Conservation (phyloP, 805 yeast genomes). For the Ogataea polymorpha region DNA sequence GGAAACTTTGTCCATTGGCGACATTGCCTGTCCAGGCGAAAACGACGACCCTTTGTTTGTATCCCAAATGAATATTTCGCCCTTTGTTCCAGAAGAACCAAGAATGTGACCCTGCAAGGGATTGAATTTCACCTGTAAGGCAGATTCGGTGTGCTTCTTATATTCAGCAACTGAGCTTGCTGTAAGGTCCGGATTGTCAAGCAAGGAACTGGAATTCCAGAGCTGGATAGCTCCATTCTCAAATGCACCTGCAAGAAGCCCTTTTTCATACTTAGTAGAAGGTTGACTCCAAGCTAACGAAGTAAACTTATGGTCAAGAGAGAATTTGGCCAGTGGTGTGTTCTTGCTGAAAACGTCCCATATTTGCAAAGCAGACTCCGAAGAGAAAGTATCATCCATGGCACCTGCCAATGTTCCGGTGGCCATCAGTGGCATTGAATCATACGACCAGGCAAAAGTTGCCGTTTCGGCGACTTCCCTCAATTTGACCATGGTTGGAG, state of each 20-base stretch:
- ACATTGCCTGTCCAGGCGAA: slow-evolving; percentile 73
- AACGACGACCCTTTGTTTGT: slow-evolving; percentile 54
- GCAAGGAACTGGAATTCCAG: slow-evolving; percentile 61
- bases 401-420: slow-evolving; percentile 97
- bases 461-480: slow-evolving; percentile 83
- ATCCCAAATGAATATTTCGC: slow-evolving; percentile 92
- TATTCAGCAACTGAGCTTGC: slow-evolving; percentile 50
- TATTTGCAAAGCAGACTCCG: slow-evolving; percentile 72
- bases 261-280: slow-evolving; percentile 43
- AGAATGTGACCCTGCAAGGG: slow-evolving; percentile 66
- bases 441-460: slow-evolving; percentile 94
- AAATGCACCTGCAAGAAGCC: slow-evolving; percentile 80
- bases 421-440: slow-evolving; percentile 69
- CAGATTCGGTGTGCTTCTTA: slow-evolving; percentile 63
- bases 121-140: slow-evolving; percentile 73
- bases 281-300: slow-evolving; percentile 81
- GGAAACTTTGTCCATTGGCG: slow-evolving; percentile 77
- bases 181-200: slow-evolving; percentile 40
- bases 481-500: slow-evolving; percentile 64
- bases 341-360: slow-evolving; percentile 60
- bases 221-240: slow-evolving; percentile 79
- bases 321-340: slow-evolving; percentile 42
- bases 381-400: slow-evolving; percentile 81
- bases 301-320: slow-evolving; percentile 61
- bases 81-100: slow-evolving; percentile 85